Percentiles rank a stretch among this genome's conserved stretches.
These are phyloP conservation scores for Scutellaria minor DNA, from an alignment of 257 asterid genomes.

Conservation along the genomic window DNA sequence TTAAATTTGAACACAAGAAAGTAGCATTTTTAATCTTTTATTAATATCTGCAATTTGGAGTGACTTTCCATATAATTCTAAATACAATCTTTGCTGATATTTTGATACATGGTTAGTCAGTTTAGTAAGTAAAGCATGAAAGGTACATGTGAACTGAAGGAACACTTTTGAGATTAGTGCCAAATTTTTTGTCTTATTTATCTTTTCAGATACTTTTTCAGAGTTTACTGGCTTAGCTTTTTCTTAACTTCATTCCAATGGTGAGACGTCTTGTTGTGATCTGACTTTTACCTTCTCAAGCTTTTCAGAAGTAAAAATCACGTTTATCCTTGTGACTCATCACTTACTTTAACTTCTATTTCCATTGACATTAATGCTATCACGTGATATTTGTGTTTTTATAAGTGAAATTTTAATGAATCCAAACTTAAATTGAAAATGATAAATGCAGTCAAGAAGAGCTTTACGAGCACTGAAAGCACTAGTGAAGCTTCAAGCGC, in stretches of 20 bases:
- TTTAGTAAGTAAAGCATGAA: conserved; percentile 8
- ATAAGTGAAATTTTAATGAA: no score
- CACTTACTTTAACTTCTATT: no score
- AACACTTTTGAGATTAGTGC: background rate
- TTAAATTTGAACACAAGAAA: no score
- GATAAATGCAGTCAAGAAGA: conserved; percentile 58
- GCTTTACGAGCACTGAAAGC: conserved; percentile 82
- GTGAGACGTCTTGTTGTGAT: conserved; percentile 42
- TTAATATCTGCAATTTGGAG: no score
- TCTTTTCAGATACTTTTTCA: conserved; percentile 21
- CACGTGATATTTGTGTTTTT: no score
- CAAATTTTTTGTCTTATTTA: background rate
- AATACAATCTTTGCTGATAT: background rate
- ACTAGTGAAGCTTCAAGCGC: conserved; percentile 78
- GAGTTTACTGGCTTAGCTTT: conserved; percentile 35
- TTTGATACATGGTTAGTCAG: background rate
- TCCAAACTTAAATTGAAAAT: no score
- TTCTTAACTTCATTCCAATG: conserved; percentile 36
- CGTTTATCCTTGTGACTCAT: background rate
- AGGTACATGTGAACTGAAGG: conserved; percentile 32
- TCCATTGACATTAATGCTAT: background rate
- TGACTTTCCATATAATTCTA: background rate
- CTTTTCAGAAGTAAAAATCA: background rate
- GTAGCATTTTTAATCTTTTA: no score
- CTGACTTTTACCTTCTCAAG: conserved; percentile 5